Base-by-base conservation (phyloP, 192 early-diverging fungal genomes). In the Dissophora globulifera region DNA sequence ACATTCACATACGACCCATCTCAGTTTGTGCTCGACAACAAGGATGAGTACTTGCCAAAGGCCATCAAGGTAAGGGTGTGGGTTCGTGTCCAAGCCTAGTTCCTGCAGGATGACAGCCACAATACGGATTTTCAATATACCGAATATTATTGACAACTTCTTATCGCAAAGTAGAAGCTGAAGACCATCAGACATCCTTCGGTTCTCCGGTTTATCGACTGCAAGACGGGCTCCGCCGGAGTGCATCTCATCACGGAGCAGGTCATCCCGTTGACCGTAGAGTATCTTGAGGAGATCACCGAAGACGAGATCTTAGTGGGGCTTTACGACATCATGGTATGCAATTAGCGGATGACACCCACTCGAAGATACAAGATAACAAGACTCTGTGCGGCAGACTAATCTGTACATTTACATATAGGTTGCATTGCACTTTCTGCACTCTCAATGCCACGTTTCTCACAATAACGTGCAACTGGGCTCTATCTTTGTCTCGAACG, bases 171-270 rank as follows among this genome's bases (percentile, higher is more conserved):
- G 27, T 56, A 76, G 72, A 76, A 76, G 62, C 38, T 76, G 11
- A 76, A 76, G 51, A 76, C 72, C 22, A 76, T 76, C 33, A 40
- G 72, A 32, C 72, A 76, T 29, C 72, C 72, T 29, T 76, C 72
- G 13, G 72, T 76, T 13, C 72, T 76, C 19, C 53, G 55, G 56
- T 76, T 76, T 35, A 76, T 76, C 31, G 72, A 76, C 38, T 76
- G 72, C 64, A 76, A 76, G 31, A 31, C 72, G 20, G 57, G 41
- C 20, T 57, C 72, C 4, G 51, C 72, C 12, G 72, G 63, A 56
- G 63, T 76, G 15, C 72, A 76, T 29, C 72, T 76, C 9, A 55
- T 76, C n/a, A 76, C 72, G 0, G 72, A 76, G 40, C 63, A 45
- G 42, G 72, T 76, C 15, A 19, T 61, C 16, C 72, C 72, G 1